Evolutionary conservation across 768 basidiomycete species (phyloP), one percentile per base, ranked within the genome.

Genomic region (Suillus luteus): DNA sequence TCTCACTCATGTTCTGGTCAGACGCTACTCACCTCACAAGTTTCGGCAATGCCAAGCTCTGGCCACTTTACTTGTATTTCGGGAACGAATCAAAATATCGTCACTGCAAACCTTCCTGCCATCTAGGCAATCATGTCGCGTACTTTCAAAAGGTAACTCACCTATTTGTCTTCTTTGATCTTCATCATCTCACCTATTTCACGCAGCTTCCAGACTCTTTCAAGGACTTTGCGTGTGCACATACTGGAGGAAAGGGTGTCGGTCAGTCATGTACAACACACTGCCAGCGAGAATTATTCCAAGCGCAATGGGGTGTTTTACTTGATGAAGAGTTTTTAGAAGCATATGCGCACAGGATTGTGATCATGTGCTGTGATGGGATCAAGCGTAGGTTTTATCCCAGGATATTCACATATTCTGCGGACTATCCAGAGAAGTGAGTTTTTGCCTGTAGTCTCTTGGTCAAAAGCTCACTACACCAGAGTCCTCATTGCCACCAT

Each of bases 1-100:
- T 64, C n/a, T 60, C 63, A 3, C 27, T 73, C 15, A 72, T 72
- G 72, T 66, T 69, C 19, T 44, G 19, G 17, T 44, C n/a, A 10
- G 44, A 44, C 4, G 31, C 67, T 2, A 77, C 74, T 5, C 71
- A 73, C 35, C 66, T 78, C 5, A 67, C 74, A 2, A 55, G 65
- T 8, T 79, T 77, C 64, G 72, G 78, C 1, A 55, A 69, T 3
- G 69, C 71, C 43, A 66, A 64, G 38, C 46, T 73, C 2, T 73
- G 72, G 73, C 72, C 72, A 1, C 24, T 70, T 2, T 73, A 73
- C 58, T 15, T 68, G 9, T 64, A 35, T 31, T 68, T 70, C 54
- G 70, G 70, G 2, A 70, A 71, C 41, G 49, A 69, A 24, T 69
- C 66, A 1, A 74, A 74, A 48, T 72, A 73, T 61, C 31, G n/a